A percentile compares a stretch with the other conserved stretches of the same genome.
Conservation (phyloP, 345 rosid species). For the Populus deltoides region DNA sequence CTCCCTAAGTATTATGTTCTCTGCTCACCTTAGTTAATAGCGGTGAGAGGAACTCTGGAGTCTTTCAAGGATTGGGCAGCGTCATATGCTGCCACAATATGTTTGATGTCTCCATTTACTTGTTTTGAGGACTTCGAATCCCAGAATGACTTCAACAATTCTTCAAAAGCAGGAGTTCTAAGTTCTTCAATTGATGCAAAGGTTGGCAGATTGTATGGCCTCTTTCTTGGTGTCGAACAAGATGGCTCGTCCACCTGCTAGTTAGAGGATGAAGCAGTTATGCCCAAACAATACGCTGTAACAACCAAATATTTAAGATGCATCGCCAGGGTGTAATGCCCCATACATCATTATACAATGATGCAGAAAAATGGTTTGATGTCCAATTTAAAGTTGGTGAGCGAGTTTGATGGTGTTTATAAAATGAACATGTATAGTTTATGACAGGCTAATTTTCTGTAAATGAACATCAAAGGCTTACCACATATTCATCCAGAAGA, state of each 20-base stretch:
- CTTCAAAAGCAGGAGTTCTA: constrained; percentile 81
- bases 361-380: too few species aligned
- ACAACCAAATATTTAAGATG: too few species aligned
- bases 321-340: background rate
- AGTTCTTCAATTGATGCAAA: constrained; percentile 78
- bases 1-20: constrained; percentile 7
- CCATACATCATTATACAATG: background rate
- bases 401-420: background rate
- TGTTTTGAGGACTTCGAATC: constrained; percentile 60
- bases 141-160: constrained; percentile 66
- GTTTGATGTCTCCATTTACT: constrained; percentile 73
- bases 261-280: background rate
- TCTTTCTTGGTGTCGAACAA: constrained; percentile 85
- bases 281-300: background rate
- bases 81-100: constrained; percentile 46
- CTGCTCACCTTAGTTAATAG: constrained; percentile 55
- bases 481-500: constrained; percentile 78
- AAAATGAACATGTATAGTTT: background rate
- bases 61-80: constrained; percentile 67
- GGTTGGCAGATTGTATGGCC: constrained; percentile 72
- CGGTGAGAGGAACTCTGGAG: constrained; percentile 83
- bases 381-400: too few species aligned
- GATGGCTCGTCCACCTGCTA: constrained; percentile 84
- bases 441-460: background rate
- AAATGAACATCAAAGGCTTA: constrained; percentile 25